These are phyloP conservation scores for Ambrosia trifida DNA, from an alignment of 129 eudicot species.

Conservation along the genomic window DNA sequence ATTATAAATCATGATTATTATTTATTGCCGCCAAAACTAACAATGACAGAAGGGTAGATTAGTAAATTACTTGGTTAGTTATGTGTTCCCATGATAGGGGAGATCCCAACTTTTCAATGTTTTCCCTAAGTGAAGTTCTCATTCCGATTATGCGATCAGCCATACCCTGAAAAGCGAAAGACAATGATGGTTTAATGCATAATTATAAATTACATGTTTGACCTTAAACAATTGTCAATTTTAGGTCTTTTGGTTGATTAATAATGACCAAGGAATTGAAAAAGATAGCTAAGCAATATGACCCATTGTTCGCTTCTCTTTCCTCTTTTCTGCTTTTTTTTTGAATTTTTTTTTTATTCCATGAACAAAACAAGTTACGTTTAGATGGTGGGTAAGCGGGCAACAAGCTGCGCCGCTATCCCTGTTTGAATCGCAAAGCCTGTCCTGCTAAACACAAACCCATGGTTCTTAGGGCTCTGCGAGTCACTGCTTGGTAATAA, in stretches of 20 bases:
- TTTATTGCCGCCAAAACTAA: background rate
- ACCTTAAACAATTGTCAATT: background rate
- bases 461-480: no score
- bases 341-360: no score
- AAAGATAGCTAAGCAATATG: background rate
- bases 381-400: no score
- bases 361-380: no score
- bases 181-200: background rate
- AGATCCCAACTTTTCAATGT: constrained; percentile 81
- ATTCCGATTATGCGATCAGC: constrained; percentile 97
- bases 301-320: background rate
- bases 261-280: no score
- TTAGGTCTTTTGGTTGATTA: background rate
- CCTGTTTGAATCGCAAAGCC: no score
- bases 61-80: constrained; percentile 71
- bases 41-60: background rate
- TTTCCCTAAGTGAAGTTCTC: constrained; percentile 78
- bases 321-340: background rate
- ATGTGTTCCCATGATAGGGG: constrained; percentile 94
- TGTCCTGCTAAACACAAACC: no score
- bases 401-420: no score
- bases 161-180: constrained; percentile 59
- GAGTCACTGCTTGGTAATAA: background rate
- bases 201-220: background rate
- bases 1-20: background rate